Base-by-base conservation (phyloP, 2,329 filamentous ascomycete genomes). In the Curvularia eragrostidis region DNA sequence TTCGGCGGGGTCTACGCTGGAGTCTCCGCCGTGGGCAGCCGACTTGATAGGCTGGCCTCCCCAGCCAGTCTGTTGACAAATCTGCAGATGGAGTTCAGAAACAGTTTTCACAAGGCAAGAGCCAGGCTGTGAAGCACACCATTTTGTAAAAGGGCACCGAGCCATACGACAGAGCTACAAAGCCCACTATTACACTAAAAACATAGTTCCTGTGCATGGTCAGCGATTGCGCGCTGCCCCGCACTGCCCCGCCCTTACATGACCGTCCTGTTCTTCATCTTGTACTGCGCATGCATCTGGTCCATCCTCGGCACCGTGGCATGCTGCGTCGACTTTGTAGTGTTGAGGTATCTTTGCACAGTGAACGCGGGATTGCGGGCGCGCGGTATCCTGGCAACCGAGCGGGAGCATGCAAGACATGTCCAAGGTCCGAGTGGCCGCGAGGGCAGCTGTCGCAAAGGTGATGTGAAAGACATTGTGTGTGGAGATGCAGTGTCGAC, bases 11-110 rank as follows among this genome's bases (percentile, higher is more conserved):
- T 96, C 90, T 54, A 78, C 78, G 61, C 81, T 82, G 57, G 83
- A 79, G 62, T 71, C 67, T 53, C 81, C 82, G 54, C 80, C 82
- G 79, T 91, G 89, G 44, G 86, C 86, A 19, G 89, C 85, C 13
- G 92, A 92, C 74, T 93, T 91, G 63, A 97, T 86, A 30, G 94
- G 94, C 75, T 97, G 92, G 39, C 94, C 94, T 69, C 92, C 92
- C 92, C 92, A 98, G 70, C 94, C 91, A 12, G 89, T 93, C 15
- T 90, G 91, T 80, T 90, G 87, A 79, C 91, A 94, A 72, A 94
- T 93, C 87, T 91, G 64, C 47, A 1, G 8, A 15, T 28, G 30
- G 36, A 46, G 34, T 36, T 69, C 49, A 65, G 61, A 30, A 32
- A 13, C 24, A 38, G n/a, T 24, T 12, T 10, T 18, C 21, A 15